phyloP scores from a whole-genome alignment of 2,329 filamentous ascomycete genomes.

The Zelopaecilomyces penicillatus region DNA sequence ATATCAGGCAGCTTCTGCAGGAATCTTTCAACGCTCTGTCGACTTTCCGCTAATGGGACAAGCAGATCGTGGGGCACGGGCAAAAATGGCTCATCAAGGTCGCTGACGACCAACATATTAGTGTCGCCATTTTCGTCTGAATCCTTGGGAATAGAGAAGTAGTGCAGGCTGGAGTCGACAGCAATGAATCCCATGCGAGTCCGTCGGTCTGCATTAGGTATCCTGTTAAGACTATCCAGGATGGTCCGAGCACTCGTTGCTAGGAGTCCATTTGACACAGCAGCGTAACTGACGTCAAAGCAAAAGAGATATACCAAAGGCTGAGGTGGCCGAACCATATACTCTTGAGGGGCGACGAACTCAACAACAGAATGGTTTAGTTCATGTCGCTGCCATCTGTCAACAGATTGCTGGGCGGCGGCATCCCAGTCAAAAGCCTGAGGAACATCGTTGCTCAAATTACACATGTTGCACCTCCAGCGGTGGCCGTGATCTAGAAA shows the following conservation, averaged over 20 bases:
- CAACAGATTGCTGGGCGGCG: slow-evolving; percentile 79
- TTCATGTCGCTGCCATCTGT: slow-evolving; percentile 86
- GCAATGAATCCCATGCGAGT: slow-evolving; percentile 92
- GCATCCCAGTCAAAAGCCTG: slow-evolving; percentile 99
- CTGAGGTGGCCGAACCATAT: slow-evolving; percentile 96
- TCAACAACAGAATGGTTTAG: slow-evolving; percentile 96
- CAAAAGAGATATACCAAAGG: slow-evolving; percentile 93
- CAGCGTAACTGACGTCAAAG: slow-evolving; percentile 86
- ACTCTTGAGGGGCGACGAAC: slow-evolving; percentile 96
- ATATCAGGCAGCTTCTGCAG: slow-evolving; percentile 85
- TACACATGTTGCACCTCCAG: slow-evolving; percentile 99
- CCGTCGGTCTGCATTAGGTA: slow-evolving; percentile 93
- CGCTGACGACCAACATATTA: slow-evolving; percentile 87
- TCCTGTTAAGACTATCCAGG: slow-evolving; percentile 86
- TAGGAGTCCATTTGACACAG: slow-evolving; percentile 81
- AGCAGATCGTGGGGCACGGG: slow-evolving; percentile 88
- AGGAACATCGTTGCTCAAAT: slow-evolving; percentile 96
- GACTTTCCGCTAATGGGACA: slow-evolving; percentile 80
- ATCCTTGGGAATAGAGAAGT: slow-evolving; percentile 90
- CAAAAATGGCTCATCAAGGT: slow-evolving; percentile 92
- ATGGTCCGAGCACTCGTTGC: slow-evolving; percentile 91
- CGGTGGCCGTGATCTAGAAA: slow-evolving; percentile 95
- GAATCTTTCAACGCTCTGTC: slow-evolving; percentile 86
- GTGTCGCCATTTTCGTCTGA: slow-evolving; percentile 76
- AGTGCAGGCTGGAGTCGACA: slow-evolving; percentile 89